phyloP scores from a whole-genome alignment of 345 rosid species.

The Boechera stricta region DNA sequence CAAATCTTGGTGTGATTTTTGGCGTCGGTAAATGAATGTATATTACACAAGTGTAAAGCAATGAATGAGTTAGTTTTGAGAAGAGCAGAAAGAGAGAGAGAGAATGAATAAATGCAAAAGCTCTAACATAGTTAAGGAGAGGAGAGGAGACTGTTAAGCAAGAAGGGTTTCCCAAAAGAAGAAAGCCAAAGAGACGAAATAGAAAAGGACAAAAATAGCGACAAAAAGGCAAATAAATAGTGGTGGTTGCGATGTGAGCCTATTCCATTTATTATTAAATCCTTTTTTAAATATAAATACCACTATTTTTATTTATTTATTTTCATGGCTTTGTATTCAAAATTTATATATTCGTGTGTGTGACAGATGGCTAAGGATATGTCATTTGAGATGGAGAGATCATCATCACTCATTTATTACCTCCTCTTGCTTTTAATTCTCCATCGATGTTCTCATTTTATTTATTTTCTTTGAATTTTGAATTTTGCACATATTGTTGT shows the following conservation, averaged over 20 bases:
- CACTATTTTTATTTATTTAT: background rate
- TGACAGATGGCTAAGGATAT: slow-evolving; percentile 45
- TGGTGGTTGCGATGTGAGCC: slow-evolving; percentile 38
- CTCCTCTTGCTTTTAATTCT: slow-evolving; percentile 3
- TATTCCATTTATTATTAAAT: slow-evolving; percentile 37
- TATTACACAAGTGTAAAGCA: background rate
- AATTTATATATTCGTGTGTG: slow-evolving; percentile 1
- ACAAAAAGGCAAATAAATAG: slow-evolving; percentile 44
- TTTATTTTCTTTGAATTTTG: background rate
- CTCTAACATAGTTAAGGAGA: slow-evolving; percentile 33
- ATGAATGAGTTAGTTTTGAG: slow-evolving; percentile 28
- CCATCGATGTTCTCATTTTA: background rate
- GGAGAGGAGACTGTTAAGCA: slow-evolving; percentile 35
- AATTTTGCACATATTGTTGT: background rate
- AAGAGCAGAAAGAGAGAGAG: slow-evolving; percentile 23
- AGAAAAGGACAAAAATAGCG: slow-evolving; percentile 41
- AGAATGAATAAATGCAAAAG: slow-evolving; percentile 35
- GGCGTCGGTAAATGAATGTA: background rate
- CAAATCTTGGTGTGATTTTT: slow-evolving; percentile 19
- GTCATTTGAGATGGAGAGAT: slow-evolving; percentile 43
- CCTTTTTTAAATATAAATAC: background rate
- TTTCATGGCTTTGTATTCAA: slow-evolving; percentile 18
- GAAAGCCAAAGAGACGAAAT: slow-evolving; percentile 42
- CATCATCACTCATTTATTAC: slow-evolving; percentile 39
- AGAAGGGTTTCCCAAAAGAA: slow-evolving; percentile 43